phyloP scores from a whole-genome alignment of 495 filamentous ascomycete genomes.

The Sabuloglossum arenarium region DNA sequence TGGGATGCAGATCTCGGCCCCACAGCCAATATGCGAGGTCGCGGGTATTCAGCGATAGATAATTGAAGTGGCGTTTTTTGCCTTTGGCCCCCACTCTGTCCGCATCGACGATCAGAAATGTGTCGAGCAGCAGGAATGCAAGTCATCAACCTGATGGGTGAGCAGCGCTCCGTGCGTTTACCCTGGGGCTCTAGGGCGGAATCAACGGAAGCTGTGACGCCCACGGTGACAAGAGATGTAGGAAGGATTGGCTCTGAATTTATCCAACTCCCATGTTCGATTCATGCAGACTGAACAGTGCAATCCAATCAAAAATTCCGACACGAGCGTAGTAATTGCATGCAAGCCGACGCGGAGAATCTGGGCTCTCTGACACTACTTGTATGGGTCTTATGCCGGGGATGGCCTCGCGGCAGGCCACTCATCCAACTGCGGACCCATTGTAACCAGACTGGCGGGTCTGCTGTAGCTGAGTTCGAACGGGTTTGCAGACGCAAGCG shows the following conservation, averaged over 20 bases:
- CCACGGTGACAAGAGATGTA: not conserved
- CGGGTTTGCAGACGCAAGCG: not conserved
- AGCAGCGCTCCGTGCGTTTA: too few species aligned
- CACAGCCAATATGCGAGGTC: not conserved
- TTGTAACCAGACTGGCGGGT: not conserved
- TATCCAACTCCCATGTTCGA: not conserved
- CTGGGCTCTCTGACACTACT: not conserved
- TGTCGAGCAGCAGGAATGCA: not conserved
- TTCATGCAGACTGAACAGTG: not conserved
- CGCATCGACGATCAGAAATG: not conserved
- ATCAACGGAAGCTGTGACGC: not conserved
- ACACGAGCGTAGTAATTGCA: not conserved
- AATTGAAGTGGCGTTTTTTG: not conserved
- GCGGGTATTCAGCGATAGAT: not conserved
- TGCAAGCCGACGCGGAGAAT: not conserved
- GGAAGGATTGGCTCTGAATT: not conserved
- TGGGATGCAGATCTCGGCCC: not conserved
- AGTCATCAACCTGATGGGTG: not conserved
- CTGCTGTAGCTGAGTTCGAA: slow-evolving; percentile 1
- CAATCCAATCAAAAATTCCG: not conserved
- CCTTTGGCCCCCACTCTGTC: not conserved
- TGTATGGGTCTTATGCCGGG: not conserved
- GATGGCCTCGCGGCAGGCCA: not conserved
- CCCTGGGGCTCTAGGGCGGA: not conserved
- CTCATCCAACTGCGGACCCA: not conserved